phyloP scores from a whole-genome alignment of 768 basidiomycete species.

The Auricularia sp. region DNA sequence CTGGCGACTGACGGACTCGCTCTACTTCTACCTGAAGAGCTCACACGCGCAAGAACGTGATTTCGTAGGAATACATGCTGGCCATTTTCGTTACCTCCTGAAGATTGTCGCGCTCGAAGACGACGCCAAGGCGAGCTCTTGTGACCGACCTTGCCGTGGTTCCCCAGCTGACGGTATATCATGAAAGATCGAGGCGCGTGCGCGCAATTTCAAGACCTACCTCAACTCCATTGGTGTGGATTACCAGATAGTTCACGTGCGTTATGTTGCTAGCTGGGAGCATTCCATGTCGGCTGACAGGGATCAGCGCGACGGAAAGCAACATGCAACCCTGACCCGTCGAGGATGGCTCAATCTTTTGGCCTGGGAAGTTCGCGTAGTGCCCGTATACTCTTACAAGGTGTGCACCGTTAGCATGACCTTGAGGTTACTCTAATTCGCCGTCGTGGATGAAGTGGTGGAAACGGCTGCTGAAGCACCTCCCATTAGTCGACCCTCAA shows the following conservation, averaged over 20 bases:
- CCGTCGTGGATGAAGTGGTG: background rate
- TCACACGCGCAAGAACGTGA: too few species aligned
- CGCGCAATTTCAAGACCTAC: background rate
- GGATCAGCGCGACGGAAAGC: background rate
- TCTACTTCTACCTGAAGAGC: too few species aligned
- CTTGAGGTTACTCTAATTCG: background rate
- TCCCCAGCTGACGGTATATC: background rate
- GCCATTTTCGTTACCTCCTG: too few species aligned
- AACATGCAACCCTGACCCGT: background rate
- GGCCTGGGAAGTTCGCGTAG: background rate
- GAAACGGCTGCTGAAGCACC: background rate
- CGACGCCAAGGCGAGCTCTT: background rate
- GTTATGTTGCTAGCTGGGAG: background rate
- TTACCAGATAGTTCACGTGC: background rate
- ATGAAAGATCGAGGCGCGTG: background rate
- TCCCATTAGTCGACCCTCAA: background rate
- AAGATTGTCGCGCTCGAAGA: background rate
- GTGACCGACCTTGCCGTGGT: background rate
- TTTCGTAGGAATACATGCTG: too few species aligned
- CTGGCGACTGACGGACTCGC: too few species aligned
- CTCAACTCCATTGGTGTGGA: background rate
- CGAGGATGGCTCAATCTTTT: background rate
- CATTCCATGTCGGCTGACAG: background rate
- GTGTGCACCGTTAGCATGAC: background rate
- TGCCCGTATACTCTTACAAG: background rate